A percentile compares a stretch with the other conserved stretches of the same genome.
These are phyloP conservation scores for Rhamnella rubrinervis DNA, from an alignment of 331 rosid genomes.

Conservation along the genomic window DNA sequence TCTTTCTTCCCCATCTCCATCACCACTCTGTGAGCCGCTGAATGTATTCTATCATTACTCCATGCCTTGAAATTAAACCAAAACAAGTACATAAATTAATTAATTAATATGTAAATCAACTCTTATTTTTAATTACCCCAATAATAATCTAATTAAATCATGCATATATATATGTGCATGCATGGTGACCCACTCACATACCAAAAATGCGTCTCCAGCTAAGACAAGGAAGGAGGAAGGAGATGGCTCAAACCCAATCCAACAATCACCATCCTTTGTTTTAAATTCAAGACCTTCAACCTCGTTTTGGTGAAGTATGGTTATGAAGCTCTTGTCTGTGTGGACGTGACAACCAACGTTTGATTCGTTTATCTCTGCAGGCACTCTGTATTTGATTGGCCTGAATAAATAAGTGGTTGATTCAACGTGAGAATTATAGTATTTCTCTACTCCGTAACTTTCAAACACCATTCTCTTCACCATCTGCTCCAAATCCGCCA, in stretches of 20 bases:
- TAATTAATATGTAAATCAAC: too few relatives aligned
- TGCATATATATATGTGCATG: background rate
- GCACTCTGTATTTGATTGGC: conserved; percentile 32
- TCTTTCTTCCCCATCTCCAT: background rate
- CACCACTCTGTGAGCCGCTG: background rate
- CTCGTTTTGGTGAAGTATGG: conserved; percentile 49
- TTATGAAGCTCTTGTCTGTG: conserved; percentile 43
- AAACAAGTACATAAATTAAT: background rate
- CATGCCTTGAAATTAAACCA: conserved; percentile 4
- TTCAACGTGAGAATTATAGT: conserved; percentile 37
- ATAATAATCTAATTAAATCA: background rate
- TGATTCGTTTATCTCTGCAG: conserved; percentile 16
- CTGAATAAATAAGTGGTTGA: conserved; percentile 39
- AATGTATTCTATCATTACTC: conserved; percentile 2
- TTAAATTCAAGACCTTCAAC: conserved; percentile 14
- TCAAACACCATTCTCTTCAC: conserved; percentile 44
- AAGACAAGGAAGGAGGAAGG: conserved; percentile 10
- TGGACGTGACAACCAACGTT: conserved; percentile 34
- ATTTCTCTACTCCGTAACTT: conserved; percentile 42
- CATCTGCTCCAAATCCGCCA: conserved; percentile 36
- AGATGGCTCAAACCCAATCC: conserved; percentile 9
- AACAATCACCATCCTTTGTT: background rate
- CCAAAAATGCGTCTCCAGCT: conserved; percentile 14
- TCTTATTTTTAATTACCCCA: too few relatives aligned
- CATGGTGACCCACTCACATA: background rate